Evolutionary conservation across 2,329 filamentous ascomycete genomes (phyloP).

Genomic region (Emmonsiellopsis sp.): DNA sequence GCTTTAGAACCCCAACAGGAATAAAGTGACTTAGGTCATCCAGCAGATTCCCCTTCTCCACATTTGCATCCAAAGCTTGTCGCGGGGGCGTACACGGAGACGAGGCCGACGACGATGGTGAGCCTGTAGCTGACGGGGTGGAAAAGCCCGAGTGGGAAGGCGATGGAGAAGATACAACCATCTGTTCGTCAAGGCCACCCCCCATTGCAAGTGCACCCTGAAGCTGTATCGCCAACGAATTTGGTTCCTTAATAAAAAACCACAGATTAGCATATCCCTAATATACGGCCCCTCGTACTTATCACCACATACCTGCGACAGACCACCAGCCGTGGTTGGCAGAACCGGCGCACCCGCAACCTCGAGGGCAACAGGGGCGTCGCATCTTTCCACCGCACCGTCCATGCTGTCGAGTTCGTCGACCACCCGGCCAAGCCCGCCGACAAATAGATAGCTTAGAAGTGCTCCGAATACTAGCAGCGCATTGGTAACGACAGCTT

Average conservation of each 20-base stretch:
- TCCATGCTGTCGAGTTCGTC: too few relatives aligned
- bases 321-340: neutral
- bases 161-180: neutral
- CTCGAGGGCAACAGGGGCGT: too few relatives aligned
- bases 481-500: too few relatives aligned
- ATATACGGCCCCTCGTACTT: neutral
- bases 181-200: neutral
- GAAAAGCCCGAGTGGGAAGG: neutral
- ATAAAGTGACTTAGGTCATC: constrained; percentile 19
- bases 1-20: constrained; percentile 24
- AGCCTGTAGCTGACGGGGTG: neutral
- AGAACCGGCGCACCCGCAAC: neutral
- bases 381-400: too few relatives aligned
- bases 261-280: neutral
- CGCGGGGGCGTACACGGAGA: neutral
- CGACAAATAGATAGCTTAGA: too few relatives aligned
- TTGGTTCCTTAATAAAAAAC: neutral
- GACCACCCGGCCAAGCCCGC: too few relatives aligned
- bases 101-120: neutral
- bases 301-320: neutral
- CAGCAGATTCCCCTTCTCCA: constrained; percentile 7
- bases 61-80: neutral
- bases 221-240: neutral
- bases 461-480: too few relatives aligned
- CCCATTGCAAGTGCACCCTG: neutral